A percentile compares a stretch with the other conserved stretches of the same genome.
These are phyloP conservation scores for Phalaenopsis equestris DNA, from an alignment of 106 monocot genomes.

Conservation along the genomic window DNA sequence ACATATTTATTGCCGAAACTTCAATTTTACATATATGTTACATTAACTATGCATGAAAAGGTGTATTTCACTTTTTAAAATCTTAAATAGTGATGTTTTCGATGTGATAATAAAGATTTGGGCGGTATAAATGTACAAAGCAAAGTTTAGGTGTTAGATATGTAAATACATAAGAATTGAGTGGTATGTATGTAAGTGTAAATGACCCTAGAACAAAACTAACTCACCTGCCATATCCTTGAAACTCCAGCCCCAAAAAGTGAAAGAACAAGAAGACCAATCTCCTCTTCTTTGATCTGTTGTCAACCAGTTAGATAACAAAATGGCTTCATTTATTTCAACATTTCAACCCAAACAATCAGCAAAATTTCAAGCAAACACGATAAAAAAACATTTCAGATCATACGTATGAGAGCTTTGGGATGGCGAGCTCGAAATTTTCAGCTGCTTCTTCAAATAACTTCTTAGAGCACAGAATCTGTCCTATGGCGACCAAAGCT, in stretches of 20 bases:
- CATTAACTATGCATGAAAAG: too few relatives aligned
- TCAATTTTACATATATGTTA: too few relatives aligned
- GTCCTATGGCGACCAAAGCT: slow-evolving; percentile 73
- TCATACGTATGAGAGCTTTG: slow-evolving; percentile 42
- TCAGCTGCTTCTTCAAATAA: slow-evolving; percentile 61
- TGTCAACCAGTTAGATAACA: not conserved
- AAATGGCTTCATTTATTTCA: not conserved
- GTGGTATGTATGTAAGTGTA: too few relatives aligned
- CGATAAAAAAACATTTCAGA: not conserved
- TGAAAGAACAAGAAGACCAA: slow-evolving; percentile 56
- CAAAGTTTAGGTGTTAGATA: too few relatives aligned
- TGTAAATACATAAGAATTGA: too few relatives aligned
- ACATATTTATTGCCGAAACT: too few relatives aligned
- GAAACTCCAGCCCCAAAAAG: slow-evolving; percentile 76
- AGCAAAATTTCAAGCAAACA: slow-evolving; percentile 2
- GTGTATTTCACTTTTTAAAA: too few relatives aligned
- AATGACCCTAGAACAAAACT: not conserved
- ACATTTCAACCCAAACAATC: not conserved
- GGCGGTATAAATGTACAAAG: too few relatives aligned
- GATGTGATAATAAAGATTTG: too few relatives aligned
- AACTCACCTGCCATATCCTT: slow-evolving; percentile 47
- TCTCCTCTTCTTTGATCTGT: slow-evolving; percentile 55
- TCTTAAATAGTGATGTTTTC: too few relatives aligned
- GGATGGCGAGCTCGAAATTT: slow-evolving; percentile 71
- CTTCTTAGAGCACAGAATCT: slow-evolving; percentile 53